These are phyloP conservation scores for Lachancea meyersii DNA, from an alignment of 805 yeast species.

Conservation along the genomic window DNA sequence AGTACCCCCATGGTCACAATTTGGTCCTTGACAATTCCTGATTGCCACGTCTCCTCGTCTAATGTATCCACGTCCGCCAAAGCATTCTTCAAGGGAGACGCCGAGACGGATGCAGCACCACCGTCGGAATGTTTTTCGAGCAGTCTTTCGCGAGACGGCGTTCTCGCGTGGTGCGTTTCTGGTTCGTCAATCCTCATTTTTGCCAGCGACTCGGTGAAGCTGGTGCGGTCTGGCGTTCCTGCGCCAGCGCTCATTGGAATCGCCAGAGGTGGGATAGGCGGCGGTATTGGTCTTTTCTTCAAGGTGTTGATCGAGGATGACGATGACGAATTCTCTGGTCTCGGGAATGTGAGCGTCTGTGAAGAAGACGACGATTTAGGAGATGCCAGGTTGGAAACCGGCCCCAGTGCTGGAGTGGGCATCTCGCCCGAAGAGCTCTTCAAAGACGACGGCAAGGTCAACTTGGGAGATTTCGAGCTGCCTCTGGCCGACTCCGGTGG, in stretches of 20 bases:
- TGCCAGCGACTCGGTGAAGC: conserved; percentile 9
- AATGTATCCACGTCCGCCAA: conserved; percentile 45
- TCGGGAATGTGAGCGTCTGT: conserved; percentile 15
- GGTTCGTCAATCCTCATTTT: conserved; percentile 1
- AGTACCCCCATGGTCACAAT: conserved; percentile 63
- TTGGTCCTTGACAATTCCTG: conserved; percentile 43
- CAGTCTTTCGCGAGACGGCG: background rate
- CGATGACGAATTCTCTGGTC: conserved; percentile 19
- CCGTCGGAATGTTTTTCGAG: background rate
- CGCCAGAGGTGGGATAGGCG: conserved; percentile 15
- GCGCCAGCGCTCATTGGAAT: conserved; percentile 9
- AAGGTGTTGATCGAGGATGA: conserved; percentile 7
- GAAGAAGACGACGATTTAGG: conserved; percentile 29
- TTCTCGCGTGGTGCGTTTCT: background rate
- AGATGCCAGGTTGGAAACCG: conserved; percentile 6
- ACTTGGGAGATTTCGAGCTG: conserved; percentile 38
- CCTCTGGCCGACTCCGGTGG: conserved; percentile 40
- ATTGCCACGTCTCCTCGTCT: conserved; percentile 72
- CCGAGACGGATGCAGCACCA: background rate
- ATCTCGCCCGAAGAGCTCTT: conserved; percentile 16
- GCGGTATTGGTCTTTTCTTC: conserved; percentile 30
- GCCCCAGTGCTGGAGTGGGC: background rate
- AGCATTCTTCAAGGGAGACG: background rate
- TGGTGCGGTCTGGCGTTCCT: conserved; percentile 2
- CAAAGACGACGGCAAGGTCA: conserved; percentile 37